phyloP scores from a whole-genome alignment of 2,329 filamentous ascomycete genomes.

The Orbilia oligospora region DNA sequence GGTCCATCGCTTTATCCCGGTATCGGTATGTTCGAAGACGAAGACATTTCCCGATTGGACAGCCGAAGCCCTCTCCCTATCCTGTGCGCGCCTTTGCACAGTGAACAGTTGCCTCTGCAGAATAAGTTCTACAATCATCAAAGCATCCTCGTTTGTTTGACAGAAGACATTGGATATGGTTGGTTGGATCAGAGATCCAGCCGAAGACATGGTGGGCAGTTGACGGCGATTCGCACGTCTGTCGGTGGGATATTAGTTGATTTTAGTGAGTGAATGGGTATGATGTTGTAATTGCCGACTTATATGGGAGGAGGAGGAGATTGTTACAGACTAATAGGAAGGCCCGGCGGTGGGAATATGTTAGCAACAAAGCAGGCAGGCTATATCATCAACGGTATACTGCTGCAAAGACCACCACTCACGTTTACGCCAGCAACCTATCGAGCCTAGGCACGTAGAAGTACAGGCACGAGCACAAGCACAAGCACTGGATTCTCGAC shows the following conservation, averaged over 20 bases:
- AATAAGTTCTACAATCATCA: constrained; percentile 57
- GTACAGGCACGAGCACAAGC: constrained; percentile 17
- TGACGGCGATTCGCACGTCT: not conserved
- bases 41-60: constrained; percentile 89
- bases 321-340: constrained; percentile 17
- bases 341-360: constrained; percentile 17
- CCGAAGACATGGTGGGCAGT: constrained; percentile 48
- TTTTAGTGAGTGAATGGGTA: not conserved
- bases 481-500: constrained; percentile 30
- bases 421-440: constrained; percentile 25
- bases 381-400: not conserved
- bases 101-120: constrained; percentile 52
- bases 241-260: constrained; percentile 1
- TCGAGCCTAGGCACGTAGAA: constrained; percentile 2
- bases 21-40: constrained; percentile 91
- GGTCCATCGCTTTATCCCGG: constrained; percentile 94
- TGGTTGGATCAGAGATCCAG: constrained; percentile 55
- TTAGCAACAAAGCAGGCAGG: constrained; percentile 1
- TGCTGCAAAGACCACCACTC: constrained; percentile 22
- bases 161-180: constrained; percentile 61
- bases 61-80: constrained; percentile 81
- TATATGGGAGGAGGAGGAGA: constrained; percentile 1
- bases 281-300: not conserved
- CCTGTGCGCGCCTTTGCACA: constrained; percentile 76
- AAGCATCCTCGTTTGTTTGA: constrained; percentile 58